phyloP scores from a whole-genome alignment of 1,139 yeast genomes.

The Maudiozyma humilis region DNA sequence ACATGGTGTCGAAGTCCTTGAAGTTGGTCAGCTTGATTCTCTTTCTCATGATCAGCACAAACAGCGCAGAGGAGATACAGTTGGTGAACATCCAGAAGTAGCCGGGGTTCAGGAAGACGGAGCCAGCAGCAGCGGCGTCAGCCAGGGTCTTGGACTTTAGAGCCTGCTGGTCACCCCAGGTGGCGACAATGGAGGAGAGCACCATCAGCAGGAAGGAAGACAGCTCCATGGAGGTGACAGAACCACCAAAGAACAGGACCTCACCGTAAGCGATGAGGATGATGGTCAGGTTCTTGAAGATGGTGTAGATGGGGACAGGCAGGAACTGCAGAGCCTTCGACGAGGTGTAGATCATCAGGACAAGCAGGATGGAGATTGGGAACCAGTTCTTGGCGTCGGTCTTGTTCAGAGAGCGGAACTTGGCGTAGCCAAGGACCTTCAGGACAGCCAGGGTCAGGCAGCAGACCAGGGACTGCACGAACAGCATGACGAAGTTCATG shows the following conservation, averaged over 20 bases:
- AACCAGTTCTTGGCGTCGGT: conserved; percentile 93
- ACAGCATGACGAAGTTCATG: conserved; percentile 81
- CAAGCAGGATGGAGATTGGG: conserved; percentile 84
- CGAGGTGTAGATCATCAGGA: conserved; percentile 90
- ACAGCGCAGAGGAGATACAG: conserved; percentile 89
- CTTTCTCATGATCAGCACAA: conserved; percentile 91
- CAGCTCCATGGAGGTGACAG: conserved; percentile 82
- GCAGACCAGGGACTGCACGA: conserved; percentile 78
- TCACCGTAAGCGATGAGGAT: conserved; percentile 97
- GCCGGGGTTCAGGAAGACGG: conserved; percentile 56
- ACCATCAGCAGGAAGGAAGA: conserved; percentile 88
- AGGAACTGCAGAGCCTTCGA: conserved; percentile 89
- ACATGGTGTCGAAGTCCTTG: conserved; percentile 97
- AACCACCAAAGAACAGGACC: conserved; percentile 93
- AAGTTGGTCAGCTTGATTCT: conserved; percentile 94
- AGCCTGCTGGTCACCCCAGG: conserved; percentile 68
- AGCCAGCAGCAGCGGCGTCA: conserved; percentile 28
- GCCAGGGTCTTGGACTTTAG: conserved; percentile 22
- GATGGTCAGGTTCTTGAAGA: conserved; percentile 93
- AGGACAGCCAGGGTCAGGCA: conserved; percentile 60
- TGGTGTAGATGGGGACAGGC: conserved; percentile 92
- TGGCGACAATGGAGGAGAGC: conserved; percentile 84
- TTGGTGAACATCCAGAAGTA: conserved; percentile 95
- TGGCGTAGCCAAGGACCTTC: conserved; percentile 67
- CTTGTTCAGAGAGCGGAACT: conserved; percentile 75